Evolutionary conservation across 2,329 filamentous ascomycete species (phyloP).

Genomic region (Penicillium sp.): DNA sequence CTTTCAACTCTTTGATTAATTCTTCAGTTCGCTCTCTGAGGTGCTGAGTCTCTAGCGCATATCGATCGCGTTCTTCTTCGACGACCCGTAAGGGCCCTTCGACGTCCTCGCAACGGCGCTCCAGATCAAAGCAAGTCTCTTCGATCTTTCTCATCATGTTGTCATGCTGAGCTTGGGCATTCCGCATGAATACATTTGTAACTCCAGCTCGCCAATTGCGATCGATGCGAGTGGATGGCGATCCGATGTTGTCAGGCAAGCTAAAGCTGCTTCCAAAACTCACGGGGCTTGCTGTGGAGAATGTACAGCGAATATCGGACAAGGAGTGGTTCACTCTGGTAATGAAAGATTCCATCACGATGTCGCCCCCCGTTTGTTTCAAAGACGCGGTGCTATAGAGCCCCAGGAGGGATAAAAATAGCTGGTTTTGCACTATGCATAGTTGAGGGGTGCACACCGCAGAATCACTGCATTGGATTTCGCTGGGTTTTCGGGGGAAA

Average conservation of each 20-base stretch:
- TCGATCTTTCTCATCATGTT: constrained; percentile 52
- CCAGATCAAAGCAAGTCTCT: constrained; percentile 58
- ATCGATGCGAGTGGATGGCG: constrained; percentile 23
- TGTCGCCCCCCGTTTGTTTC: constrained; percentile 4
- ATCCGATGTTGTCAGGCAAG: constrained; percentile 12
- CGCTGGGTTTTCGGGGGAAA: constrained; percentile 22
- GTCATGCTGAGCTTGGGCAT: constrained; percentile 49
- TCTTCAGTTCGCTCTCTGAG: constrained; percentile 37
- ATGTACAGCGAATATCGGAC: constrained; percentile 15
- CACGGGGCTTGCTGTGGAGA: constrained; percentile 13
- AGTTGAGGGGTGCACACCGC: constrained; percentile 18
- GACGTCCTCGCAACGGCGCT: constrained; percentile 56
- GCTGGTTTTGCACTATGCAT: constrained; percentile 25
- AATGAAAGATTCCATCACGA: constrained; percentile 25
- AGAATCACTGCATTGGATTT: constrained; percentile 21
- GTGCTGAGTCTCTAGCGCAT: constrained; percentile 40
- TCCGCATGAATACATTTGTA: constrained; percentile 45
- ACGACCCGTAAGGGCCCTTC: constrained; percentile 56
- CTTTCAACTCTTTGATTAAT: constrained; percentile 23
- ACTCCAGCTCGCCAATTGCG: constrained; percentile 55
- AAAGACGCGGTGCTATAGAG: constrained; percentile 25
- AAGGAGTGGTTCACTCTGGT: constrained; percentile 13
- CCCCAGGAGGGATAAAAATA: constrained; percentile 28
- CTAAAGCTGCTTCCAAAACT: constrained; percentile 13
- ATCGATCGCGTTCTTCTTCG: constrained; percentile 33